These are phyloP conservation scores for Xerocomus spinulosus DNA, from an alignment of 768 basidiomycete genomes.

Conservation along the genomic window DNA sequence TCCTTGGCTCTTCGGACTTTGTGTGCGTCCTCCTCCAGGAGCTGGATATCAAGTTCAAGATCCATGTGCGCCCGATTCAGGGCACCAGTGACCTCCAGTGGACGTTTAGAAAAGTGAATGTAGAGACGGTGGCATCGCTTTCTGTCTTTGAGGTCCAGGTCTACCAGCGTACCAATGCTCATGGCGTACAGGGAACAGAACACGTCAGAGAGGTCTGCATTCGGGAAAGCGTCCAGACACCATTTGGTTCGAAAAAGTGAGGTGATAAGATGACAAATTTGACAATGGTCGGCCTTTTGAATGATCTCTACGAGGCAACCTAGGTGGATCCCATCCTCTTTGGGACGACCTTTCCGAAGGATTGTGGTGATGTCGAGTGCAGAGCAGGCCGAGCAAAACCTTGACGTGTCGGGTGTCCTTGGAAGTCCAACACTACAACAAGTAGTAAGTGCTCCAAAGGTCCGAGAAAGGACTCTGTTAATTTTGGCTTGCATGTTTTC, in stretches of 20 bases:
- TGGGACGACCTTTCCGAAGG: conserved; percentile 12
- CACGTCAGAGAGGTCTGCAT: conserved; percentile 5
- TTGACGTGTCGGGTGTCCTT: too few relatives aligned
- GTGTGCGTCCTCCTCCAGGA: conserved; percentile 16
- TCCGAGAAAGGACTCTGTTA: too few relatives aligned
- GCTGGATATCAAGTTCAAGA: conserved; percentile 12
- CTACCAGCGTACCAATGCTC: background rate
- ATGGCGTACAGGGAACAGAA: conserved; percentile 4
- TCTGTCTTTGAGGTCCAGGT: conserved; percentile 1
- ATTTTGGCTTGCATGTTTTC: too few relatives aligned
- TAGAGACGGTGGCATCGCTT: conserved; percentile 10
- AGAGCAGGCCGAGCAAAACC: conserved; percentile 11
- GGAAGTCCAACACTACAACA: too few relatives aligned
- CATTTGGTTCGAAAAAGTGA: conserved; percentile 11
- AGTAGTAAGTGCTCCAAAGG: too few relatives aligned
- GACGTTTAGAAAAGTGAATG: conserved; percentile 9
- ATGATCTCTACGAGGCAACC: conserved; percentile 9
- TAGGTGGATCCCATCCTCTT: background rate
- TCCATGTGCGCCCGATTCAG: background rate
- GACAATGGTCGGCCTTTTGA: conserved; percentile 5
- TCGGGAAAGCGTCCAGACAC: conserved; percentile 12
- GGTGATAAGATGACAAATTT: conserved; percentile 14
- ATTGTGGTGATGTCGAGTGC: conserved; percentile 9
- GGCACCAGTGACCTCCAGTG: background rate
- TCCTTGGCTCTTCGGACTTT: conserved; percentile 12